Base-by-base conservation (phyloP, 371 early-diverging fungal genomes). In the Syncephalastrum contaminatum region DNA sequence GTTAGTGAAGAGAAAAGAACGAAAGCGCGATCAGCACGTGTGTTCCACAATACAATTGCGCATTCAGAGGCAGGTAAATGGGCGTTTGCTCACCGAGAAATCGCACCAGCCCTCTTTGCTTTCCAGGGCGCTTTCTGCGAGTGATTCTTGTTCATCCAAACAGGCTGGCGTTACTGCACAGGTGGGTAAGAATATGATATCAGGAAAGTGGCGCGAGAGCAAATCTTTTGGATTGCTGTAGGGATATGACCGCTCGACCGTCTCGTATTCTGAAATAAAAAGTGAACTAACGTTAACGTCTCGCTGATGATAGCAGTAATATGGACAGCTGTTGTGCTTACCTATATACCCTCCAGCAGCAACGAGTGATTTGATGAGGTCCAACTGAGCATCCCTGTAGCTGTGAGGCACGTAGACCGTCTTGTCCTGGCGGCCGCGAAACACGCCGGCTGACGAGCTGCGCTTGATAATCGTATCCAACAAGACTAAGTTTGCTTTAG, bases 331-430 rank as follows among this genome's bases (percentile, higher is more conserved):
- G 2, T 52, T 21, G 43, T 4, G 8, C 41, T 53, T 58, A 69
- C 69, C 69, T 44, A 69, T 69, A 59, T 64, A 69, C 16, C 56
- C 53, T 16, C 50, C 50, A 0, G 69, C 64, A 41, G 56, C 58
- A 27, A 69, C 30, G 16, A 69, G 53, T 8, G 64, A 62, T 18
- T 25, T n/a, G 10, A 69, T 59, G 51, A 62, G 43, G 6, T 48
- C 42, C 4, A 57, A 27, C 46, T 69, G 69, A 25, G 45, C 54
- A n/a, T 64, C 69, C 16, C 64, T 65, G 43, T 62, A 69, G 40
- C 40, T 49, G 44, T 64, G 46, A 4, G 69, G 69, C 12, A 59
- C 57, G 58, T 57, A 69, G 14, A 59, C 25, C 12, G 62, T 43
- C 21, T 59, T 62, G 47, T 64, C 69, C 13, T 62, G 54, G 19